Evolutionary conservation across 2,329 filamentous ascomycete species (phyloP), one percentile per base, ranked within the genome.

Genomic region (Scleromitrula shiraiana): DNA sequence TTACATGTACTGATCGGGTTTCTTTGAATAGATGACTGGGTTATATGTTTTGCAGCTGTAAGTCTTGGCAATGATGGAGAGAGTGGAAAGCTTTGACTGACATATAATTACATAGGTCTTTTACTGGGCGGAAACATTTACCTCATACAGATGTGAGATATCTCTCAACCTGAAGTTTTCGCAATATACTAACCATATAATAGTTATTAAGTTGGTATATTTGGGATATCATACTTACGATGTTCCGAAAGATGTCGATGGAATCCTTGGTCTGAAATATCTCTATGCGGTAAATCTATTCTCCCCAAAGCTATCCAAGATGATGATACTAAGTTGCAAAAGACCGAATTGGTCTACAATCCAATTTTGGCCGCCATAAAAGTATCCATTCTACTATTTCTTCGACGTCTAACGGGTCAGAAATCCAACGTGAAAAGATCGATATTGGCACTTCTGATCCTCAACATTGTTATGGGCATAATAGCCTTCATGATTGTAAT

Each of bases 321-420:
- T 23, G 20, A 27, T 43, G n/a, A 43, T 33, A 8, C 5, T n/a
- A n/a, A n/a, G n/a, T n/a, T n/a, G n/a, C 4, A 10, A 10, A 10
- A 43, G 41, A 43, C 29, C 7, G 41, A 43, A 43, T 15, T 43
- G 3, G 14, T 43, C 10, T 73, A 73, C 59, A 73, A 71, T 43
- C 70, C 70, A 0, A 68, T 72, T 37, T 55, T 73, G 2, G 68
- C 68, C 4, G 61, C 73, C 8, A 65, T 72, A 48, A 73, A 73
- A 55, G 64, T 65, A 2, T 73, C 70, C 0, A 61, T 72, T 15
- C 62, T 73, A 4, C 52, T 73, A n/a, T 71, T 72, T 50, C 62
- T 72, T n/a, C 61, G 70, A 15, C 68, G 68, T 1, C 63, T 73
- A 1, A 64, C 66, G 41, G 54, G 66, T 30, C 57, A 68, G 46